These are phyloP conservation scores for Chytridium lagenaria DNA, from an alignment of 371 early-diverging fungal species.

Conservation along the genomic window DNA sequence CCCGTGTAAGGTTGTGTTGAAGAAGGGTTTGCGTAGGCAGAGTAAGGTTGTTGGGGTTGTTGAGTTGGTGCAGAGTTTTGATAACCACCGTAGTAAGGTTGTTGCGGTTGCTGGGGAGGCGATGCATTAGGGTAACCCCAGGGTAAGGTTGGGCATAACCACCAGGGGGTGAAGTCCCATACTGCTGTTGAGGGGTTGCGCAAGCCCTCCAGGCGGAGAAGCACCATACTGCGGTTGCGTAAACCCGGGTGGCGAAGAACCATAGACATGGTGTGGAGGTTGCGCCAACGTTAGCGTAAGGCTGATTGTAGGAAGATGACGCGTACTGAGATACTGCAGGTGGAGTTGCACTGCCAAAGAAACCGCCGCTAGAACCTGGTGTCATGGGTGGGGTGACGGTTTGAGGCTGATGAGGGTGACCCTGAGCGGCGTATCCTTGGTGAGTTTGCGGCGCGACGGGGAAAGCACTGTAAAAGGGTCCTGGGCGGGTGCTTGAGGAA, in stretches of 20 bases:
- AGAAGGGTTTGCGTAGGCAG: neutral
- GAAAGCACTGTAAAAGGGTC: neutral
- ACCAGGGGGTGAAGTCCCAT: neutral
- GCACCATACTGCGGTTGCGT: neutral
- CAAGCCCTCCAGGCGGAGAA: neutral
- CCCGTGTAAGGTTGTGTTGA: neutral
- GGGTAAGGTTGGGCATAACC: neutral
- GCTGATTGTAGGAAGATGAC: neutral
- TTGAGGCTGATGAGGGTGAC: neutral
- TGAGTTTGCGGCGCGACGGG: too few species aligned
- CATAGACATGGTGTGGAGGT: neutral
- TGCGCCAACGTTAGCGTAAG: neutral
- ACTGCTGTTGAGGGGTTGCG: neutral
- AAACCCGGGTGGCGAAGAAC: neutral
- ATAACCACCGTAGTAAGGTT: neutral
- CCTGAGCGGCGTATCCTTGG: neutral
- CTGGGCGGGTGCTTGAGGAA: neutral
- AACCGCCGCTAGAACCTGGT: neutral
- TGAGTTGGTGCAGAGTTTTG: neutral
- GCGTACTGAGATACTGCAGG: neutral
- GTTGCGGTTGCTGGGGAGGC: neutral
- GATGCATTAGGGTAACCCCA: neutral
- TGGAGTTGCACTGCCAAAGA: constrained; percentile 5
- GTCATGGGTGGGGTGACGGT: constrained; percentile 6
- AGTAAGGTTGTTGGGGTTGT: neutral